These are phyloP conservation scores for Diaporthe caulivora DNA, from an alignment of 2,329 filamentous ascomycete genomes.

Conservation along the genomic window DNA sequence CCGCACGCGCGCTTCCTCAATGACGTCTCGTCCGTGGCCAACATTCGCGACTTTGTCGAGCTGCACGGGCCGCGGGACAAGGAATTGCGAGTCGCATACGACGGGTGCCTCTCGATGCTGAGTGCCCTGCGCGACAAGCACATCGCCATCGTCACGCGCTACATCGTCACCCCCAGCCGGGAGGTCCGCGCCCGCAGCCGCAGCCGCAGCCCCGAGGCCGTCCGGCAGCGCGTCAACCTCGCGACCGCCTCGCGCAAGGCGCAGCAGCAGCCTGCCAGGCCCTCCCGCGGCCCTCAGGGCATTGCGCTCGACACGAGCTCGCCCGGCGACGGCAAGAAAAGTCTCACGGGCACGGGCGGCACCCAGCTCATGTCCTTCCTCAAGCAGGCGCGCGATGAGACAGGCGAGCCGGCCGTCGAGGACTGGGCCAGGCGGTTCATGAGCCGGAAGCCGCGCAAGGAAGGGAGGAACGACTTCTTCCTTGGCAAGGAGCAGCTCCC, in stretches of 20 bases:
- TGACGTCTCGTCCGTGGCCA: constrained; percentile 82
- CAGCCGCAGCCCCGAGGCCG: constrained; percentile 68
- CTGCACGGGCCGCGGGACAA: constrained; percentile 66
- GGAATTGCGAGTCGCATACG: constrained; percentile 83
- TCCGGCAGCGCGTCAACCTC: constrained; percentile 68
- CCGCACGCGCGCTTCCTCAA: constrained; percentile 90
- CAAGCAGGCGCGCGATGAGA: constrained; percentile 97
- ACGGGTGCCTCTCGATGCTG: constrained; percentile 83
- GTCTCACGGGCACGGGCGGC: constrained; percentile 89
- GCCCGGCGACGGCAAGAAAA: constrained; percentile 57
- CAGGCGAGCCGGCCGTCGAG: constrained; percentile 87
- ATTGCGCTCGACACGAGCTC: constrained; percentile 46
- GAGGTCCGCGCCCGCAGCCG: constrained; percentile 76
- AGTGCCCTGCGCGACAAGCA: constrained; percentile 87
- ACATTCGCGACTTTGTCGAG: constrained; percentile 88
- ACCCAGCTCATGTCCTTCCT: constrained; percentile 95
- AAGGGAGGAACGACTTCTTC: constrained; percentile 69
- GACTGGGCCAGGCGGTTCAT: constrained; percentile 71
- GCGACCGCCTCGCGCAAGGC: constrained; percentile 67
- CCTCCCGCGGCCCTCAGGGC: constrained; percentile 39
- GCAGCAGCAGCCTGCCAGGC: constrained; percentile 38
- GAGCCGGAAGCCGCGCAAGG: constrained; percentile 62
- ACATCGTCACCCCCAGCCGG: constrained; percentile 90
- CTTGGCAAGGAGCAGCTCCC: constrained; percentile 64
- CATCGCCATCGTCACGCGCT: constrained; percentile 94